Evolutionary conservation across 2,329 filamentous ascomycete genomes (phyloP).

Genomic region (Albophoma yamanashiensis): DNA sequence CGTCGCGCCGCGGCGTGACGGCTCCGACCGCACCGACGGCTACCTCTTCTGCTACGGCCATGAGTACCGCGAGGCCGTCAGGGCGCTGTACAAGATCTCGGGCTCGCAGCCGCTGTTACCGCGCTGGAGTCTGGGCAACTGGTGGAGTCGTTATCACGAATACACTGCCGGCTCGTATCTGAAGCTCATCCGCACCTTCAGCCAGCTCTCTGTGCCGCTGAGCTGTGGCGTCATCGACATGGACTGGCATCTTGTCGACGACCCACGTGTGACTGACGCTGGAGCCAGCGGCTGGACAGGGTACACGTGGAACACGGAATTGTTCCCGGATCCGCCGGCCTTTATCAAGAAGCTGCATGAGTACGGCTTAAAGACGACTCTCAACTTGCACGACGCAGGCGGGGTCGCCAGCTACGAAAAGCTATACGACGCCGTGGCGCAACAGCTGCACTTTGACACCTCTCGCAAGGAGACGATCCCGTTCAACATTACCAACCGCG

Average conservation of each 20-base stretch:
- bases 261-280: slow-evolving; percentile 30
- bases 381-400: slow-evolving; percentile 53
- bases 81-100: slow-evolving; percentile 42
- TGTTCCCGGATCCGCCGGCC: slow-evolving; percentile 43
- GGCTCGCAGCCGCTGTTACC: slow-evolving; percentile 45
- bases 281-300: slow-evolving; percentile 36
- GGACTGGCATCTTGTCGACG: slow-evolving; percentile 52
- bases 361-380: slow-evolving; percentile 39
- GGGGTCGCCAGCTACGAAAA: slow-evolving; percentile 48
- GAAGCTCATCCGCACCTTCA: slow-evolving; percentile 45
- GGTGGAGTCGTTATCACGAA: slow-evolving; percentile 54
- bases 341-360: slow-evolving; percentile 42
- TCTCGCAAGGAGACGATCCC: slow-evolving; percentile 35
- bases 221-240: slow-evolving; percentile 53
- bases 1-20: slow-evolving; percentile 33
- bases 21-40: slow-evolving; percentile 35
- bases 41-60: slow-evolving; percentile 51
- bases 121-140: slow-evolving; percentile 50
- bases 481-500: slow-evolving; percentile 43
- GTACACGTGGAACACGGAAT: slow-evolving; percentile 8
- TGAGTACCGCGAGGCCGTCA: slow-evolving; percentile 43
- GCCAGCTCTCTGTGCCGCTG: slow-evolving; percentile 38
- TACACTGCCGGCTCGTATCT: slow-evolving; percentile 47
- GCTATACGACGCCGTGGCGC: slow-evolving; percentile 42
- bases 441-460: slow-evolving; percentile 39